Base-by-base conservation (phyloP, 768 basidiomycete species). In the Amanita inopinata region DNA sequence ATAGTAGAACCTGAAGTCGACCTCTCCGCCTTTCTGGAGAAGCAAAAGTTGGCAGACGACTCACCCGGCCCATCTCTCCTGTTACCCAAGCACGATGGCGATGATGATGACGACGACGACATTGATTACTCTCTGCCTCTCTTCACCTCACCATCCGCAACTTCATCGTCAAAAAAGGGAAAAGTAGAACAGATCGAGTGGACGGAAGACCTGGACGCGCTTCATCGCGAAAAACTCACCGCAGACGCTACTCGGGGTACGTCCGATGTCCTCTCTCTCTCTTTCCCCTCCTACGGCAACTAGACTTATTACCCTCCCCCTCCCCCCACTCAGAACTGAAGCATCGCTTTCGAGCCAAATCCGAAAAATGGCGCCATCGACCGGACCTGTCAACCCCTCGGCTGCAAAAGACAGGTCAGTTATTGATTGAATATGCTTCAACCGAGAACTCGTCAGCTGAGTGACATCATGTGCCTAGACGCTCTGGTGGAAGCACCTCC, bases 171-270 rank as follows among this genome's bases (percentile, higher is more conserved):
- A 0, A 73, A 64, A 54, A 88, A 88, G 53, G 83, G 83, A 0
- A 80, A 75, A 33, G 57, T 76, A 0, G 69, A 78, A 46, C 58
- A 67, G 40, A 74, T 90, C 14, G 71, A 73, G 40, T 90, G 86
- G 86, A 76, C 83, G 47, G 63, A 67, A 3, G 62, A 73, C 19
- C 59, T 89, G 2, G 83, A 86, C 23, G 66, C 72, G 25, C 62
- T 90, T 66, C 72, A 61, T 24, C 70, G 73, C 15, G 84, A 86
- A 48, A 89, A 87, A 52, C 71, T 72, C 1, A 70, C 73, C 4
- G 84, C 85, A 0, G 85, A 88, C 46, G 86, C 87, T 9, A 73
- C 72, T 17, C 67, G 83, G 69, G 87, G 87, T 84, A 40, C 33
- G 65, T 49, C 22, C 15, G n/a, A 27, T 37, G 11, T 35, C 2